Conservation (phyloP, 2,329 filamentous ascomycete genomes). For the Calonectria multiphialidica region DNA sequence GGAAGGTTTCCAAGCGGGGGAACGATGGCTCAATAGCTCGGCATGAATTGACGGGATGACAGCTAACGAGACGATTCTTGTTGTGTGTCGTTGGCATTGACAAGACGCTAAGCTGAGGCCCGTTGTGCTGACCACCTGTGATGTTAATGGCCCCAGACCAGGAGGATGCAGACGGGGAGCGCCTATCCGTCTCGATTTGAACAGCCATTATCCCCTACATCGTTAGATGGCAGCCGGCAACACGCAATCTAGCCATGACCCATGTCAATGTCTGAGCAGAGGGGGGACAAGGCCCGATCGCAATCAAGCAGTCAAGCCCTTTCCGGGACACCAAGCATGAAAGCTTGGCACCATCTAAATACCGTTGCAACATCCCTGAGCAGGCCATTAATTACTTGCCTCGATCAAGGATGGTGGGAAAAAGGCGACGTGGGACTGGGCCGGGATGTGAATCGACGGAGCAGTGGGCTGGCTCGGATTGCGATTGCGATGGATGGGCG, state of each 20-base stretch:
- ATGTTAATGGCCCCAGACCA: neutral
- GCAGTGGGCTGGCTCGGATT: conserved; percentile 23
- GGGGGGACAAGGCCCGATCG: neutral
- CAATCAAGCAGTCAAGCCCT: conserved; percentile 6
- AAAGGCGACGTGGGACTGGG: conserved; percentile 17
- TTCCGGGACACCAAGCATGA: conserved; percentile 5
- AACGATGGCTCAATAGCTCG: conserved; percentile 1
- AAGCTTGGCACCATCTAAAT: conserved; percentile 10
- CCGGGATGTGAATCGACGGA: conserved; percentile 39
- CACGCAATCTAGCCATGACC: neutral
- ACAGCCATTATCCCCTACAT: neutral
- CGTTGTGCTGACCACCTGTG: conserved; percentile 14
- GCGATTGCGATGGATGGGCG: conserved; percentile 30
- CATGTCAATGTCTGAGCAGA: neutral
- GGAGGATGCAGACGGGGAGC: neutral
- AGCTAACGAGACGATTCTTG: conserved; percentile 11
- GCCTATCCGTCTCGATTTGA: neutral
- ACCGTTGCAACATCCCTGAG: conserved; percentile 11
- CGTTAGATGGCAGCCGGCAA: neutral
- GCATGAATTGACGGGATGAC: conserved; percentile 21
- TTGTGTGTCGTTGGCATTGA: conserved; percentile 8
- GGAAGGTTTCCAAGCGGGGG: conserved; percentile 18
- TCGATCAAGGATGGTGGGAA: conserved; percentile 16
- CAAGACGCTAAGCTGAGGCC: conserved; percentile 14
- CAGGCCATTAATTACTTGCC: conserved; percentile 1